These are phyloP conservation scores for Paramarasmius palmivorus DNA, from an alignment of 1,284 basidiomycete genomes.

Conservation along the genomic window DNA sequence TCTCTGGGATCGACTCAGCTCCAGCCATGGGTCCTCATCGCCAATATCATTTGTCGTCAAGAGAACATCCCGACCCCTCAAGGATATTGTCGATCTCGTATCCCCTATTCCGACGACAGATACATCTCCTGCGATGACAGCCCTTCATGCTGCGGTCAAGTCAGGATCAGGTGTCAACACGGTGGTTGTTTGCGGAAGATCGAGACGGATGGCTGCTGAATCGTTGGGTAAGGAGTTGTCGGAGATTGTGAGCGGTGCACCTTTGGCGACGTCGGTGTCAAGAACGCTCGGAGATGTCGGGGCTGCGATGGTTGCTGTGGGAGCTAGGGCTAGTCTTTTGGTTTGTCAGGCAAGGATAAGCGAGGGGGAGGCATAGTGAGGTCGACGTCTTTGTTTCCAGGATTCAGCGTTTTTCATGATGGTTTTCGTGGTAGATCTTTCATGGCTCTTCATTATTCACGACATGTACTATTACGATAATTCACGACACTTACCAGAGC, in stretches of 20 bases:
- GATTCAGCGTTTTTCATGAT: too few species aligned
- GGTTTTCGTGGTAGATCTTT: too few species aligned
- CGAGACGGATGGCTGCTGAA: constrained; percentile 65
- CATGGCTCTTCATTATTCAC: too few species aligned
- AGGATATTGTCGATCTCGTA: constrained; percentile 1
- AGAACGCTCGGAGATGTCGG: constrained; percentile 80
- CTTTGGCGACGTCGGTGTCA: constrained; percentile 59
- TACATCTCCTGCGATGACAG: constrained; percentile 59
- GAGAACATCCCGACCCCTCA: constrained; percentile 12
- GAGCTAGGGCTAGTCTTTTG: constrained; percentile 54
- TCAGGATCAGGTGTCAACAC: constrained; percentile 36
- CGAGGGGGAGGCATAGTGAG: too few species aligned
- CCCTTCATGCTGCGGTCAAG: constrained; percentile 34
- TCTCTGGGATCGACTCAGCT: constrained; percentile 52
- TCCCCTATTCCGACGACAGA: constrained; percentile 36
- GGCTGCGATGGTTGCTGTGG: constrained; percentile 60
- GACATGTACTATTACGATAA: too few species aligned
- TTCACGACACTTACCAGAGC: too few species aligned
- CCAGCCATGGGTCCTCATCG: neutral
- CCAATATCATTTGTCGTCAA: constrained; percentile 49
- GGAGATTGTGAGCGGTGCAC: constrained; percentile 42
- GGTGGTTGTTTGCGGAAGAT: constrained; percentile 73
- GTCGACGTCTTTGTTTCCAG: too few species aligned
- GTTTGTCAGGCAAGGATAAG: constrained; percentile 53
- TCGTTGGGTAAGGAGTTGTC: constrained; percentile 60